Conservation (phyloP, 495 filamentous ascomycete species). For the Cryomyces antarcticus region DNA sequence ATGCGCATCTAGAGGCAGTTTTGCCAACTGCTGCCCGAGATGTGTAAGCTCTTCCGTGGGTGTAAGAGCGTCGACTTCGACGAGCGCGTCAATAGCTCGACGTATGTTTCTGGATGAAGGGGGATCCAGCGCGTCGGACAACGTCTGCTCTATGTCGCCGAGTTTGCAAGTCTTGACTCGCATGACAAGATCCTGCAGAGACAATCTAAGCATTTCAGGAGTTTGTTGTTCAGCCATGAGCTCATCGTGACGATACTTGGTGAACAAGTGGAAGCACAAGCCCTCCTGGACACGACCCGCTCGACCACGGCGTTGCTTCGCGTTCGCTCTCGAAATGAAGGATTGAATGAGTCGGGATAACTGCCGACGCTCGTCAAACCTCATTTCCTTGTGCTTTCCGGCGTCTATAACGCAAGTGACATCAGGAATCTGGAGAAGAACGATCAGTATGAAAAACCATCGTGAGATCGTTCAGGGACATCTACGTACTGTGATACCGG, state of each 20-base stretch:
- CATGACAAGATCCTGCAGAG: slow-evolving; percentile 80
- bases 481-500: slow-evolving; percentile 88
- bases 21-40: slow-evolving; percentile 66
- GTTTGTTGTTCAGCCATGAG: slow-evolving; percentile 78
- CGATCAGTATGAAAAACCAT: too few relatives aligned
- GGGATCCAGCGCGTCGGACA: slow-evolving; percentile 77
- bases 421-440: too few relatives aligned
- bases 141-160: slow-evolving; percentile 71
- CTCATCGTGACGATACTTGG: slow-evolving; percentile 62
- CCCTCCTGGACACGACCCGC: slow-evolving; percentile 92
- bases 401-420: slow-evolving; percentile 89
- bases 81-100: slow-evolving; percentile 72
- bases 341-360: slow-evolving; percentile 75
- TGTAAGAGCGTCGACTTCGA: slow-evolving; percentile 84
- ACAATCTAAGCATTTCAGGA: slow-evolving; percentile 85
- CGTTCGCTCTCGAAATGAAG: slow-evolving; percentile 85
- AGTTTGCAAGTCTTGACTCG: slow-evolving; percentile 96
- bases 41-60: slow-evolving; percentile 62
- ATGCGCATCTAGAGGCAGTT: slow-evolving; percentile 80
- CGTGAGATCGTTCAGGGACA: too few relatives aligned
- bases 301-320: slow-evolving; percentile 81
- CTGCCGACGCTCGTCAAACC: slow-evolving; percentile 80
- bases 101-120: slow-evolving; percentile 80
- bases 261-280: slow-evolving; percentile 89
- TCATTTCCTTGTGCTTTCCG: slow-evolving; percentile 91